Evolutionary conservation across 2,329 filamentous ascomycete species (phyloP), one percentile per base, ranked within the genome.

Genomic region (Colletotrichum sp.): DNA sequence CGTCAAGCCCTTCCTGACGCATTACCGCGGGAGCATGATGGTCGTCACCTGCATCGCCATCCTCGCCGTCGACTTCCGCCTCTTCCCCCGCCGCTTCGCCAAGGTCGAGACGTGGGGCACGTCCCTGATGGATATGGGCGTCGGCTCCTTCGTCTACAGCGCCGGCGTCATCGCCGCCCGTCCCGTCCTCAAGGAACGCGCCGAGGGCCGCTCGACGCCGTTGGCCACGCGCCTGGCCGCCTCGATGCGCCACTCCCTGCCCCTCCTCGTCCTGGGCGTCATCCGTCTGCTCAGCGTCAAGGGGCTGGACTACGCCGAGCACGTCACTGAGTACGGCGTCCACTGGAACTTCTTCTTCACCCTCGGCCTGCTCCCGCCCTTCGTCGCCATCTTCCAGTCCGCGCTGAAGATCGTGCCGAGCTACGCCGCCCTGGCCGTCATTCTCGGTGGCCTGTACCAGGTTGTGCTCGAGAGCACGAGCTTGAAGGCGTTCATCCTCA

Each of bases 281-380:
- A 88, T 98, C 71, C 92, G 97, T 29, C 89, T 99, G 29, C 92
- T 95, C 79, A 98, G 93, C 80, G 96, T 99, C 82, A 99, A 99
- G 86, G 95, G 95, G 8, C 88, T 98, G 34, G 96, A 99, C 83
- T 99, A 99, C 83, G 96, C 96, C 5, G 97, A 99, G 84, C 97
- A 99, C 87, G 95, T 98, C 75, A 96, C 95, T 16, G 97, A 99
- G 83, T 99, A 99, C 82, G 97, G 97, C 59, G 95, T 99, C 12
- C 97, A 99, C 85, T 99, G 97, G 97, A 99, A 99, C 85, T 99
- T 99, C 85, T 99, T 99, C 89, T 99, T 99, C 86, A 99, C 97
- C 0, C 89, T 99, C 12, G 96, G 93, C 8, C 91, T 98, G 64
- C 87, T 99, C 29, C 95, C 96, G 1, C 96, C 96, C 1, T 98